Evolutionary conservation across 495 filamentous ascomycete species (phyloP).

Genomic region (Penicillium herquei): DNA sequence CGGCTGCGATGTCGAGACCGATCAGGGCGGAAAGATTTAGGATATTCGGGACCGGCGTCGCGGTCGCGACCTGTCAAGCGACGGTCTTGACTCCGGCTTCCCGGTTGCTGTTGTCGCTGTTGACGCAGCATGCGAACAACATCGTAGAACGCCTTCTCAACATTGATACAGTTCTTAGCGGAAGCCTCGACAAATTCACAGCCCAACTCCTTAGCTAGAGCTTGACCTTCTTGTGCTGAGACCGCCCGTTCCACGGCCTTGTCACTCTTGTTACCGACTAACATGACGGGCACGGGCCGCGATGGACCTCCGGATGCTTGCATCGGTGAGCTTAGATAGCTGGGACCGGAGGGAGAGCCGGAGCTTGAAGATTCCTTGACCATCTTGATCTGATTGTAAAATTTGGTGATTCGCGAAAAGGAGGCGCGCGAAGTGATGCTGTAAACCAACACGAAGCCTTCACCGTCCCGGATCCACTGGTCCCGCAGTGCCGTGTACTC

Average conservation of each 20-base stretch:
- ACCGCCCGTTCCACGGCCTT: conserved; percentile 93
- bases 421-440: conserved; percentile 95
- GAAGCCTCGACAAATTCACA: conserved; percentile 98
- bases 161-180: conserved; percentile 99
- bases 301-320: conserved; percentile 57
- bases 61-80: conserved; percentile 42
- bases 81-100: conserved; percentile 37
- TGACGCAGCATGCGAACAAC: conserved; percentile 86
- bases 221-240: conserved; percentile 92
- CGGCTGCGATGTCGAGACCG: conserved; percentile 39
- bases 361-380: conserved; percentile 92
- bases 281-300: conserved; percentile 87
- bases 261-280: conserved; percentile 98
- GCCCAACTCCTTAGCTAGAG: conserved; percentile 84
- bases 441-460: conserved; percentile 97
- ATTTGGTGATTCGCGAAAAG: conserved; percentile 90
- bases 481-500: conserved; percentile 97
- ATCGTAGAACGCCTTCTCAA: conserved; percentile 98
- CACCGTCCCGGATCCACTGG: conserved; percentile 97
- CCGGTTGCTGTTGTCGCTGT: conserved; percentile 63
- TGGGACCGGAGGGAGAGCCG: conserved; percentile 56
- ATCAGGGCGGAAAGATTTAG: conserved; percentile 43
- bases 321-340: conserved; percentile 66
- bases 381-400: conserved; percentile 94
- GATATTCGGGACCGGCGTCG: conserved; percentile 41